Evolutionary conservation across 2,329 filamentous ascomycete species (phyloP).

Genomic region (Cordyceps fumosorosea): DNA sequence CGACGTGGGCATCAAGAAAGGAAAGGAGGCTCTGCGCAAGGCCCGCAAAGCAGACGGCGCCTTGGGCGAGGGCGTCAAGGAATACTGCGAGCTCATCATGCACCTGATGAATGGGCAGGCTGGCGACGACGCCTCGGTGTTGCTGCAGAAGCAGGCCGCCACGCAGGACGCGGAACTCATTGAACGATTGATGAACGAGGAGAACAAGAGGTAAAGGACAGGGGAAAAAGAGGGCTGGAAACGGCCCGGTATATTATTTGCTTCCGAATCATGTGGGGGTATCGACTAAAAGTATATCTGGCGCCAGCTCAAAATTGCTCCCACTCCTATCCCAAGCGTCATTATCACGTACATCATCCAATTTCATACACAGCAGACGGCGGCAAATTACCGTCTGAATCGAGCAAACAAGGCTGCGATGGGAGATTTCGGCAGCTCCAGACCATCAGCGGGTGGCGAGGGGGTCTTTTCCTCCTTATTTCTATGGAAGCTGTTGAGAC

Average conservation of each 20-base stretch:
- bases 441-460: slow-evolving; percentile 1
- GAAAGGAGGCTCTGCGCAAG: slow-evolving; percentile 45
- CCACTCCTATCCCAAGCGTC: background rate
- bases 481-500: slow-evolving; percentile 30
- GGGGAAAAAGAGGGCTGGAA: background rate
- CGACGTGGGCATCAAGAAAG: slow-evolving; percentile 51
- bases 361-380: background rate
- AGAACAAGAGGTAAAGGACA: slow-evolving; percentile 24
- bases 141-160: slow-evolving; percentile 39
- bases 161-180: slow-evolving; percentile 44
- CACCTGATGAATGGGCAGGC: slow-evolving; percentile 36
- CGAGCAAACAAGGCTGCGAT: slow-evolving; percentile 35
- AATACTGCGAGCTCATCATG: slow-evolving; percentile 53
- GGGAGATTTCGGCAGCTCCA: slow-evolving; percentile 25
- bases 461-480: slow-evolving; percentile 21
- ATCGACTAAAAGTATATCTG: slow-evolving; percentile 9
- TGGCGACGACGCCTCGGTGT: slow-evolving; percentile 26
- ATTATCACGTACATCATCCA: slow-evolving; percentile 11
- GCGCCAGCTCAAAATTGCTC: background rate
- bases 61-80: slow-evolving; percentile 52
- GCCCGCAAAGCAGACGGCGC: slow-evolving; percentile 44
- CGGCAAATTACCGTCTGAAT: slow-evolving; percentile 31
- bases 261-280: slow-evolving; percentile 5
- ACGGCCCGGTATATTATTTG: slow-evolving; percentile 1
- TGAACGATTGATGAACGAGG: slow-evolving; percentile 40